Evolutionary conservation across 495 filamentous ascomycete species (phyloP).

Genomic region (Neurospora sublineolata): DNA sequence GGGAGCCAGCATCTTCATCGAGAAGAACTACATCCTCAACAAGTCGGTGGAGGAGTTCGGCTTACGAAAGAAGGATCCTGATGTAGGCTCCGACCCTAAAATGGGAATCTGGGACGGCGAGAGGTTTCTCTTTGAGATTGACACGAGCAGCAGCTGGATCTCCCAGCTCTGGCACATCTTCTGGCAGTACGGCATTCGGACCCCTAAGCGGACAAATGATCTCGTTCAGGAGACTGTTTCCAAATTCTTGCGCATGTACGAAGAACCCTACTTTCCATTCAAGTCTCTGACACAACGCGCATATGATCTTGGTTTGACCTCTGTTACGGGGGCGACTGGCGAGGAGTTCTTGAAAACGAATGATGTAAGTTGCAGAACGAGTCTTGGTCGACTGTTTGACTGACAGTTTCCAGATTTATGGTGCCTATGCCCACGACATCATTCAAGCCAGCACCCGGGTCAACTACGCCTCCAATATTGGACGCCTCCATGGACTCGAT

Average conservation of each 20-base stretch:
- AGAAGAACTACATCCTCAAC: conserved; percentile 72
- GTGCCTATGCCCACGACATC: conserved; percentile 65
- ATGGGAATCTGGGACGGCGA: conserved; percentile 84
- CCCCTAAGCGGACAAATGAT: conserved; percentile 60
- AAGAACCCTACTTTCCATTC: conserved; percentile 75
- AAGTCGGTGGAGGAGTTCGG: conserved; percentile 63
- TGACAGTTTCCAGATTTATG: conserved; percentile 37
- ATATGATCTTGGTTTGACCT: conserved; percentile 51
- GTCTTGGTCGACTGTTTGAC: neutral
- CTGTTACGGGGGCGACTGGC: conserved; percentile 58
- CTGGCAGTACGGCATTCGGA: conserved; percentile 67
- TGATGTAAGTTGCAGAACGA: conserved; percentile 24
- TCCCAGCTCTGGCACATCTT: conserved; percentile 74
- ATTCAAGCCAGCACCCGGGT: conserved; percentile 88
- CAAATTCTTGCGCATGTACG: conserved; percentile 73
- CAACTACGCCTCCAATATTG: conserved; percentile 88
- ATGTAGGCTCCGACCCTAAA: conserved; percentile 24
- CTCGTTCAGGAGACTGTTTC: conserved; percentile 61
- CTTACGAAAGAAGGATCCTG: conserved; percentile 34
- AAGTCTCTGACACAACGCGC: conserved; percentile 55
- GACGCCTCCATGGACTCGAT: conserved; percentile 75
- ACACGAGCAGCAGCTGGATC: conserved; percentile 37
- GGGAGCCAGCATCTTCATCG: conserved; percentile 85
- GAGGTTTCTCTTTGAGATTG: conserved; percentile 53
- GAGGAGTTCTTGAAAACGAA: conserved; percentile 58